These are phyloP conservation scores for Acacia confusa DNA, from an alignment of 306 rosid species.

Conservation along the genomic window DNA sequence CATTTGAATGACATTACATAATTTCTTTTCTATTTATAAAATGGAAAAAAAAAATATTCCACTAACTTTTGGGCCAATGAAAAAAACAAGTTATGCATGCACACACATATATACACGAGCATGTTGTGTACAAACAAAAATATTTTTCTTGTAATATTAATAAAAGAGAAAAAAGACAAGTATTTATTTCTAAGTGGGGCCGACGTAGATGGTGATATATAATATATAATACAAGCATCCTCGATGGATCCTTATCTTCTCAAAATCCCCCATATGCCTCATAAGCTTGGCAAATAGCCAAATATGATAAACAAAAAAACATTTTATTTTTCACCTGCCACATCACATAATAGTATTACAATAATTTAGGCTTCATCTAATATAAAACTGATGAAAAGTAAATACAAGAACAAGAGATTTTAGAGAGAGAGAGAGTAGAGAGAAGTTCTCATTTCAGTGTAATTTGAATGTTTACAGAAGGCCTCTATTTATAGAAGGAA, in stretches of 20 bases:
- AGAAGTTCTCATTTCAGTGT: no score
- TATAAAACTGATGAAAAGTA: no score
- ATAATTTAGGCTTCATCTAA: neutral
- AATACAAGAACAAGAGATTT: no score
- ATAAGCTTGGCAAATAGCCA: neutral
- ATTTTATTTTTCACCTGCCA: neutral
- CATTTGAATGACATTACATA: neutral
- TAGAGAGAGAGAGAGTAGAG: no score
- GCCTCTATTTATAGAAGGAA: no score
- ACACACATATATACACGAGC: no score
- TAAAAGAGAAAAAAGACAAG: no score
- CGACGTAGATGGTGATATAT: neutral
- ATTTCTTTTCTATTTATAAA: neutral
- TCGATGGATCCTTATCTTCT: neutral
- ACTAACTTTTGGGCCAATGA: neutral
- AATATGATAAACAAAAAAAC: neutral
- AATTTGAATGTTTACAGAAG: no score
- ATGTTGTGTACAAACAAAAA: no score
- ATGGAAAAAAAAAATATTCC: neutral
- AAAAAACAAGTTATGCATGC: neutral
- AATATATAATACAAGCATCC: neutral
- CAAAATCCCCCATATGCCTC: neutral
- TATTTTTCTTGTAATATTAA: no score
- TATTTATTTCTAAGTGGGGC: neutral
- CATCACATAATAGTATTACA: no score